Percentiles rank a stretch among this genome's conserved stretches.
phyloP scores from a whole-genome alignment of 305 asterid species.

The Fraxinus latifolia region DNA sequence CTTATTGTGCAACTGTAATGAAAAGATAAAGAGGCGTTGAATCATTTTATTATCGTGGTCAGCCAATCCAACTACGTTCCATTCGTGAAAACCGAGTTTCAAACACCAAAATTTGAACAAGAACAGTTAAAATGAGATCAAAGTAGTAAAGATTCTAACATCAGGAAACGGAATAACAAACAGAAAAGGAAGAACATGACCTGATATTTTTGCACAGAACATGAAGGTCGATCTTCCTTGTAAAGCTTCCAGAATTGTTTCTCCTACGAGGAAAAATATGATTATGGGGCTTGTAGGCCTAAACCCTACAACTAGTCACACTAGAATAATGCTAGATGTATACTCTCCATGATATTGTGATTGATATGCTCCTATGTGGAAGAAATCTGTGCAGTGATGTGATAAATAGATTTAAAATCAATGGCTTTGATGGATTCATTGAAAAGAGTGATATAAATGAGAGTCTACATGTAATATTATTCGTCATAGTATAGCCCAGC shows the following conservation, averaged over 20 bases:
- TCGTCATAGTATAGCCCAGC: too few relatives aligned
- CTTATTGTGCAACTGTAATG: not conserved
- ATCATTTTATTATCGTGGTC: not conserved
- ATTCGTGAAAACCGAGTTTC: not conserved
- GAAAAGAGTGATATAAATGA: too few relatives aligned
- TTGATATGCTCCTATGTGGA: too few relatives aligned
- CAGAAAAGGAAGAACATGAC: conserved; percentile 25
- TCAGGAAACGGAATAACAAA: not conserved
- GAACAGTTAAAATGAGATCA: not conserved
- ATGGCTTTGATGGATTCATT: too few relatives aligned
- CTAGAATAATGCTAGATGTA: too few relatives aligned
- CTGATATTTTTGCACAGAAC: conserved; percentile 70
- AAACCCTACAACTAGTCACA: too few relatives aligned
- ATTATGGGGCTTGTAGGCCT: too few relatives aligned
- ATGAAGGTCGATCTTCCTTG: conserved; percentile 68
- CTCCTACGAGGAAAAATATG: conserved; percentile 42
- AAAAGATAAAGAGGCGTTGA: not conserved
- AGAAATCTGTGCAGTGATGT: too few relatives aligned
- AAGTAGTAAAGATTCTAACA: not conserved
- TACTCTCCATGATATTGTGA: too few relatives aligned
- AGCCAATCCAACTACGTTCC: not conserved
- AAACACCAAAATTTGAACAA: not conserved
- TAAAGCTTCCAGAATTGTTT: conserved; percentile 91
- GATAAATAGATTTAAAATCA: too few relatives aligned
- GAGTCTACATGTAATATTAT: too few relatives aligned